Percentiles rank a stretch among this genome's conserved stretches.
Evolutionary conservation across 345 rosid genomes (phyloP).

Genomic region (Passiflora organensis): DNA sequence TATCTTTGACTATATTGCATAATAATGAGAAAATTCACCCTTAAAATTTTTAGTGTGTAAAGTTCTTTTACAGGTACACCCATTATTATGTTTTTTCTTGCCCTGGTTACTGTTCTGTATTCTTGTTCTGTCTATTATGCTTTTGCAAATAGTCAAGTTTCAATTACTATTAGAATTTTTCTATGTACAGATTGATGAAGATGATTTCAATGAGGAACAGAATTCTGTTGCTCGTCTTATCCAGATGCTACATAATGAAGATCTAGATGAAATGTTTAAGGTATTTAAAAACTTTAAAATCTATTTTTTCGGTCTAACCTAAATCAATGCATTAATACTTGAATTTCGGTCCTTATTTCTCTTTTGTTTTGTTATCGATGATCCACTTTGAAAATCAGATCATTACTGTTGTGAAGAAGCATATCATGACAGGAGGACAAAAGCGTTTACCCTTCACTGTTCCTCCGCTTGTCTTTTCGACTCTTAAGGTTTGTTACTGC

Average conservation of each 20-base stretch:
- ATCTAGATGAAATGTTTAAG: slow-evolving; percentile 95
- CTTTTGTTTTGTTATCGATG: not conserved
- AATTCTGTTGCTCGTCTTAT: slow-evolving; percentile 93
- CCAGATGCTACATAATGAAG: slow-evolving; percentile 84
- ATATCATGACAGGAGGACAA: slow-evolving; percentile 86
- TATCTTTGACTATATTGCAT: slow-evolving; percentile 12
- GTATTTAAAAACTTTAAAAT: slow-evolving; percentile 32
- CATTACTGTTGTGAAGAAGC: slow-evolving; percentile 67
- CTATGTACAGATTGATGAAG: slow-evolving; percentile 67
- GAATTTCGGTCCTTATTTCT: not conserved
- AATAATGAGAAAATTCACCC: not conserved
- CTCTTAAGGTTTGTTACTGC: slow-evolving; percentile 65
- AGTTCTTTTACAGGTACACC: not conserved
- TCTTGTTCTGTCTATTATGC: not conserved
- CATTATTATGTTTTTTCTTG: not conserved
- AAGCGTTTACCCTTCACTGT: slow-evolving; percentile 82
- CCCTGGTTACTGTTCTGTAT: not conserved
- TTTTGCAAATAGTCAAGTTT: not conserved
- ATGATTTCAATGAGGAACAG: slow-evolving; percentile 96
- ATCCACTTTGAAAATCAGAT: slow-evolving; percentile 52
- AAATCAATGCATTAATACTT: not conserved
- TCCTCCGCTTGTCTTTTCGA: slow-evolving; percentile 88
- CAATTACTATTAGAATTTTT: not conserved
- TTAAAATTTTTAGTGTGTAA: not conserved
- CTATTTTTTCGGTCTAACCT: not conserved